These are phyloP conservation scores for Ceratocystis eucalypticola DNA, from an alignment of 2,329 filamentous ascomycete genomes.

Conservation along the genomic window DNA sequence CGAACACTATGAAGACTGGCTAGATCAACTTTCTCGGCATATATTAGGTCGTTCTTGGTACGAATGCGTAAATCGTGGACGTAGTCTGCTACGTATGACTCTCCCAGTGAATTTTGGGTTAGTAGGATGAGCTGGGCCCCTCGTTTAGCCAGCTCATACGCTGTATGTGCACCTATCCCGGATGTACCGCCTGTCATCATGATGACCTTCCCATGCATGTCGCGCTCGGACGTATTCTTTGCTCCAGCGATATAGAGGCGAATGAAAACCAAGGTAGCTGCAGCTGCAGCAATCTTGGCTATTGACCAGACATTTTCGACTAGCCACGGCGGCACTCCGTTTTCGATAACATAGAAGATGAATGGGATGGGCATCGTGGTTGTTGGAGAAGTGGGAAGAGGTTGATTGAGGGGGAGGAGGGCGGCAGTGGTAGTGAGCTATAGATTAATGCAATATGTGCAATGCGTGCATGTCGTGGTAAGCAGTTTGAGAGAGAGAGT, in stretches of 20 bases:
- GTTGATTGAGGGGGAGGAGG: not conserved
- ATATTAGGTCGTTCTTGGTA: constrained; percentile 76
- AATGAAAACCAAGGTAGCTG: constrained; percentile 32
- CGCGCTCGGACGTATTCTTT: constrained; percentile 58
- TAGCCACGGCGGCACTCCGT: constrained; percentile 39
- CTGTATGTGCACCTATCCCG: constrained; percentile 71
- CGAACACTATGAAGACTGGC: constrained; percentile 80
- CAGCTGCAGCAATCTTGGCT: constrained; percentile 28
- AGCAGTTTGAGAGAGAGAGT: not conserved
- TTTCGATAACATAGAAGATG: constrained; percentile 32
- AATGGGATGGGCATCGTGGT: constrained; percentile 40
- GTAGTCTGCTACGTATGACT: constrained; percentile 84
- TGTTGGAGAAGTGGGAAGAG: not conserved
- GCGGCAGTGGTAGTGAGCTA: not conserved
- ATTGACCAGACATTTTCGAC: constrained; percentile 33
- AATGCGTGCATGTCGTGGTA: not conserved
- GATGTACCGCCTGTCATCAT: constrained; percentile 92
- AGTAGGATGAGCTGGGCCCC: constrained; percentile 87
- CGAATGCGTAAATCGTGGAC: constrained; percentile 71
- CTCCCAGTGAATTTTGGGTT: constrained; percentile 64
- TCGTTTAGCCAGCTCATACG: constrained; percentile 58
- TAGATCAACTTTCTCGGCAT: constrained; percentile 88
- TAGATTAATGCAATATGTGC: not conserved
- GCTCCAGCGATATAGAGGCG: constrained; percentile 72
- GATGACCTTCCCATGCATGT: constrained; percentile 87